Percentiles rank a stretch among this genome's conserved stretches.
Conservation (phyloP, 2,329 filamentous ascomycete genomes). For the Pestalotiopsis sp. region DNA sequence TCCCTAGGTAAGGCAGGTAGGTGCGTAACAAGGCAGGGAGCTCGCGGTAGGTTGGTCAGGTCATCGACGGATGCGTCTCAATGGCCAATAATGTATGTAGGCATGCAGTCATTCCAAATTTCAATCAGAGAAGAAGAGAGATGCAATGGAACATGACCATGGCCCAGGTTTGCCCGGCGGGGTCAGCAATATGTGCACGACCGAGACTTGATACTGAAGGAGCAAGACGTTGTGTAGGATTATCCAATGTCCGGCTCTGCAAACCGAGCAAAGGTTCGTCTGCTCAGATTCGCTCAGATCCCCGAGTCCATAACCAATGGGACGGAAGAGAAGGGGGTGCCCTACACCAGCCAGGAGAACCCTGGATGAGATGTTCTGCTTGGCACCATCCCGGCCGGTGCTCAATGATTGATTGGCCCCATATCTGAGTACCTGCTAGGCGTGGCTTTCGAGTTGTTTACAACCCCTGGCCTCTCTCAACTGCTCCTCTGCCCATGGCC, state of each 20-base stretch:
- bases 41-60: not conserved
- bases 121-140: not conserved
- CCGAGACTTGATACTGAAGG: not conserved
- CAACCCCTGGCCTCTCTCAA: not conserved
- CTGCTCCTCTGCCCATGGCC: not conserved
- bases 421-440: not conserved
- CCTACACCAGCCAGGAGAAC: not conserved
- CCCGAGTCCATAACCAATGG: constrained; percentile 6
- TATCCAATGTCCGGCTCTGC: constrained; percentile 3
- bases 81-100: not conserved
- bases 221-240: not conserved
- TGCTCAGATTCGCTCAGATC: constrained; percentile 10
- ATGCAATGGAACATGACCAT: not conserved
- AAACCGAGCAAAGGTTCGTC: constrained; percentile 3
- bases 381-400: constrained; percentile 1
- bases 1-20: not conserved
- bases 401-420: constrained; percentile 1
- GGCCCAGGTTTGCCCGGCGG: not conserved
- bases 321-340: not conserved
- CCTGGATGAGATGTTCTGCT: constrained; percentile 4
- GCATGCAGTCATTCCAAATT: not conserved
- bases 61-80: not conserved
- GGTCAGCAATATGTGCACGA: not conserved
- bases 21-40: not conserved
- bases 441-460: not conserved